Evolutionary conservation across 208 protist species (phyloP), one percentile per base, ranked within the genome.

Genomic region (Wallacemonas sp.): DNA sequence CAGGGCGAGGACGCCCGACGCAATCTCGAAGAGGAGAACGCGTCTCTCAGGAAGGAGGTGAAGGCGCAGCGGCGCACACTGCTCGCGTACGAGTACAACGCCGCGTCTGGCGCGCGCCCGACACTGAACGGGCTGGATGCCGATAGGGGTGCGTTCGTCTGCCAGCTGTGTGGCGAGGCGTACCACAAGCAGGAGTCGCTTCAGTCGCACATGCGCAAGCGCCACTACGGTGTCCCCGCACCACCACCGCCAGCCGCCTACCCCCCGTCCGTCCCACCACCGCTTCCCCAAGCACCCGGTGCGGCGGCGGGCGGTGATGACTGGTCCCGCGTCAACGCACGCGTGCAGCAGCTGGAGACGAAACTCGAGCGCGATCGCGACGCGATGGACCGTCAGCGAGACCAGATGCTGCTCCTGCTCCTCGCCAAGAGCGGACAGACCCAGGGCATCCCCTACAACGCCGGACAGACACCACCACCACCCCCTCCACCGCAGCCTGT

Each of bases 131-230:
- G 1, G 0, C n/a, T n/a, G n/a, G n/a, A n/a, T n/a, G 14, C 23
- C 16, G 24, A 27, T 6, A 24, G 29, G 1, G 49, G 39, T 5
- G n/a, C 41, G 36, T 77, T 74, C 44, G 30, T 82, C 2, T 96
- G 90, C 63, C 75, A 85, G 24, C 68, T 80, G 26, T 96, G 90
- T 55, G 87, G 85, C 2, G 90, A 93, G 54, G 65, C 62, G 44
- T 96, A 96, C 62, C 78, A 81, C 68, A 96, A 96, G 74, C 68
- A 72, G 11, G 90, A 96, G 70, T 93, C 90, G 26, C 80, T 96
- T 55, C 87, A 93, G 70, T 96, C 90, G 33, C 90, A 96, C 62
- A 79, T 96, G 61, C 87, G 90, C 58, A 96, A 96, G 81, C 76
- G 90, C 16, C 90, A 95, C 57, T 27, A 34, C 44, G 34, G 39